Conservation (phyloP, 108 stramenopile species). For the Tribonema minus region DNA sequence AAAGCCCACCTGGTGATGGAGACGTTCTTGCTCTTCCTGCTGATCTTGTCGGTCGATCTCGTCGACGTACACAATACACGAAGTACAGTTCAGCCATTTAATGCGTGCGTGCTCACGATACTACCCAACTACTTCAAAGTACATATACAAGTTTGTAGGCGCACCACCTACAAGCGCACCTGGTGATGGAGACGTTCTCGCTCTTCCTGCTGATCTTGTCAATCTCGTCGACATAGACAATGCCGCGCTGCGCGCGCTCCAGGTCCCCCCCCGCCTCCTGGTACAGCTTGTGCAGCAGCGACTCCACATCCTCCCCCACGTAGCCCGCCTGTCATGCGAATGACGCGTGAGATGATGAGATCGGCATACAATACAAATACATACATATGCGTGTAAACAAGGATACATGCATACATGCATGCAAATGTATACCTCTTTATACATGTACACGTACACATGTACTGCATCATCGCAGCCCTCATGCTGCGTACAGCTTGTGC, state of each 20-base stretch:
- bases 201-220: conserved; percentile 83
- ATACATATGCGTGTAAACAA: too few species aligned
- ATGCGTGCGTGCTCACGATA: too few species aligned
- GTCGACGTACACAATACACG: conserved; percentile 93
- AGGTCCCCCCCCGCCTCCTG: conserved; percentile 85
- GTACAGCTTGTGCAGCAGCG: conserved; percentile 86
- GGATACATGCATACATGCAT: too few species aligned
- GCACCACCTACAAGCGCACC: conserved; percentile 64
- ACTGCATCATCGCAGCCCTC: too few species aligned
- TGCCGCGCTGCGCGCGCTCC: conserved; percentile 72
- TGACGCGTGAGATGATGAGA: too few species aligned
- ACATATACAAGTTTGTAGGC: too few species aligned
- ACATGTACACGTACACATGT: too few species aligned
- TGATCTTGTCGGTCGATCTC: conserved; percentile 85
- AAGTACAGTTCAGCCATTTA: too few species aligned
- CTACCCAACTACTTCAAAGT: too few species aligned
- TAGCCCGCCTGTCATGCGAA: conserved; percentile 80
- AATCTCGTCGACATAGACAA: conserved; percentile 90
- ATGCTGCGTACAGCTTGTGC: conserved; percentile 84
- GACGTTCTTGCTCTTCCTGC: conserved; percentile 81
- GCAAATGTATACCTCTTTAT: too few species aligned
- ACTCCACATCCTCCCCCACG: conserved; percentile 98
- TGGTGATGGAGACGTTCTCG: conserved; percentile 88
- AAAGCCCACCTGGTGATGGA: conserved; percentile 89
- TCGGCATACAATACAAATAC: too few species aligned